phyloP scores from a whole-genome alignment of 2,329 filamentous ascomycete species.

The Trichoderma atrobrunneum region DNA sequence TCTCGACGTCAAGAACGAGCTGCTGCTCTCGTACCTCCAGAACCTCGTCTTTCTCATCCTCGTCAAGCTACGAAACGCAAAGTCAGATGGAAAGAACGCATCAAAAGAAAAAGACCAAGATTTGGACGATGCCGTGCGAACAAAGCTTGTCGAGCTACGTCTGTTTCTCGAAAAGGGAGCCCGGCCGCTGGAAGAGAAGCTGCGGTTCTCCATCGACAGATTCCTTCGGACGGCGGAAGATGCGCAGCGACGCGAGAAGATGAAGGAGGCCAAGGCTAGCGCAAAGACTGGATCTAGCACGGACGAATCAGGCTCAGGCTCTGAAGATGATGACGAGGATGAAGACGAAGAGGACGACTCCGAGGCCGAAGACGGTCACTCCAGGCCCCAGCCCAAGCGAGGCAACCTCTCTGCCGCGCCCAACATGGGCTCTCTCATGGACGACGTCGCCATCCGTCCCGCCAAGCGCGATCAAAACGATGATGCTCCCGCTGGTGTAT shows the following conservation, averaged over 20 bases:
- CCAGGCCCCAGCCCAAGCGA: conserved; percentile 24
- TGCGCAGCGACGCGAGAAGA: conserved; percentile 49
- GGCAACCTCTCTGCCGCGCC: conserved; percentile 33
- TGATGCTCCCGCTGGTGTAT: conserved; percentile 62
- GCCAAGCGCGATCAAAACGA: conserved; percentile 32
- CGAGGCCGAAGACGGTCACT: conserved; percentile 23
- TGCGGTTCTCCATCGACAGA: conserved; percentile 96
- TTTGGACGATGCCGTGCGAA: conserved; percentile 65
- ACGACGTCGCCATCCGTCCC: conserved; percentile 32
- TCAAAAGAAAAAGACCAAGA: conserved; percentile 40
- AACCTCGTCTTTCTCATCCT: conserved; percentile 87
- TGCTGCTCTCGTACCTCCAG: conserved; percentile 94
- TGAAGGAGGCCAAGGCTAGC: conserved; percentile 32
- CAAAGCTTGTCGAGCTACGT: conserved; percentile 87
- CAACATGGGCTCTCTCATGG: conserved; percentile 33
- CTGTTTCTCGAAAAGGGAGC: conserved; percentile 92
- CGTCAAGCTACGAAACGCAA: conserved; percentile 67
- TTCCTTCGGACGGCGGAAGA: conserved; percentile 85
- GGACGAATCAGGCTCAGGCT: conserved; percentile 28
- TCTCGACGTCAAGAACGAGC: conserved; percentile 92
- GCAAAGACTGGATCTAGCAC: conserved; percentile 23
- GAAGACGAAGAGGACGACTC: conserved; percentile 40
- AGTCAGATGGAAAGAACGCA: conserved; percentile 25
- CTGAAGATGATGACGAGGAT: conserved; percentile 37
- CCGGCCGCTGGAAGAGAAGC: conserved; percentile 79